Conservation (phyloP, 768 basidiomycete species). For the Auricularia heimuer region DNA sequence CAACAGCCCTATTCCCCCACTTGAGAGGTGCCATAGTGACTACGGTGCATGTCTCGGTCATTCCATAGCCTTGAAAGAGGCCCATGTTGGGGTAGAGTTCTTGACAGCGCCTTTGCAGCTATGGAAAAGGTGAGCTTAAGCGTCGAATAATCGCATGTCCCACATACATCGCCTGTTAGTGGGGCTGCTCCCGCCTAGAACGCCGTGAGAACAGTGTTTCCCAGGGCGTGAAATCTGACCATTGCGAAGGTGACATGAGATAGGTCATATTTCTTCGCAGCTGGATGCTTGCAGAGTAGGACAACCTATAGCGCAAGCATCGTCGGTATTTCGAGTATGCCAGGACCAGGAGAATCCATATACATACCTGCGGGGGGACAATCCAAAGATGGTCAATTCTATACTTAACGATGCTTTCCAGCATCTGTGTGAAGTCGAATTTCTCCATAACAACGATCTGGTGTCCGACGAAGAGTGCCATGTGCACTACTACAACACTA, state of each 20-base stretch:
- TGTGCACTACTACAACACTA: conserved; percentile 10
- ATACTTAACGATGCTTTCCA: conserved; percentile 50
- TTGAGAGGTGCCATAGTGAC: conserved; percentile 40
- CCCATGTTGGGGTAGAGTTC: background rate
- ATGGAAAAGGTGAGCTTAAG: background rate
- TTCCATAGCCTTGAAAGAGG: conserved; percentile 20
- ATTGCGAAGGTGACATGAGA: conserved; percentile 38
- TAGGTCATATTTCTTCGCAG: conserved; percentile 40
- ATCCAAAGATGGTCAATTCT: conserved; percentile 49
- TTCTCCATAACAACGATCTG: conserved; percentile 47
- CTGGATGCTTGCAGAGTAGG: conserved; percentile 53
- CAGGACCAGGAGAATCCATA: background rate
- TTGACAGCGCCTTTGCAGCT: background rate
- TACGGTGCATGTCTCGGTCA: conserved; percentile 46
- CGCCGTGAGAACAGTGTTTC: background rate
- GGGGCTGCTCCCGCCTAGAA: background rate
- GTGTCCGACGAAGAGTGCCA: conserved; percentile 13
- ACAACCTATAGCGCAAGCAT: conserved; percentile 50
- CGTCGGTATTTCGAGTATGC: conserved; percentile 19
- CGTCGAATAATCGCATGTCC: no score
- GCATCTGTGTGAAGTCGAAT: conserved; percentile 52
- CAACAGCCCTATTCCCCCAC: conserved; percentile 25
- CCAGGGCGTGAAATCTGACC: conserved; percentile 10
- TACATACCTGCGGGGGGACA: conserved; percentile 10
- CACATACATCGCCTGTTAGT: background rate